Evolutionary conservation across 257 asterid species (phyloP).

Genomic region (Nicotiana otophora): DNA sequence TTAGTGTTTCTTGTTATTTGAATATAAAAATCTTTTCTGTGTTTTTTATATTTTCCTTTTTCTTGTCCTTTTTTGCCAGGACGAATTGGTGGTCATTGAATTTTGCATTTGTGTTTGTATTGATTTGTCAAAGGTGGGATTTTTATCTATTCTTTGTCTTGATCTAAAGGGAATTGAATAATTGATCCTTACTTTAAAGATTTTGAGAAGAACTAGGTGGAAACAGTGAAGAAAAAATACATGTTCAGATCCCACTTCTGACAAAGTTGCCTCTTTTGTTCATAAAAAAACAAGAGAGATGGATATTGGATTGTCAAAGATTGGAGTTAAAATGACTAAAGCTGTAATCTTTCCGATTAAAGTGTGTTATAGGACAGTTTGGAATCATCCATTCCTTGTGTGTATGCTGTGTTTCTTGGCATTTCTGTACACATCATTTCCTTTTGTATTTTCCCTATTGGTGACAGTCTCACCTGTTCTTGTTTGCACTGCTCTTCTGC

Average conservation of each 20-base stretch:
- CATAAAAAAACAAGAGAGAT: conserved; percentile 18
- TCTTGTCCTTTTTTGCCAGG: background rate
- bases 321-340: conserved; percentile 52
- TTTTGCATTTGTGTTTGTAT: conserved; percentile 5
- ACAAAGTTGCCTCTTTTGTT: background rate
- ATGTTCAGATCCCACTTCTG: conserved; percentile 2
- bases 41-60: background rate
- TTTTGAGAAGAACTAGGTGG: background rate
- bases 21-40: background rate
- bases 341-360: conserved; percentile 37
- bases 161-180: conserved; percentile 3
- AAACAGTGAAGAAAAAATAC: background rate
- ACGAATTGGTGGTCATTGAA: background rate
- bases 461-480: conserved; percentile 73
- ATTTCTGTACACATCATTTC: conserved; percentile 58
- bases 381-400: conserved; percentile 72
- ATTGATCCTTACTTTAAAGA: background rate
- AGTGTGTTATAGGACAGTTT: conserved; percentile 51
- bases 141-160: conserved; percentile 11
- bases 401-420: conserved; percentile 61
- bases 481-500: conserved; percentile 83
- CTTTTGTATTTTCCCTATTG: conserved; percentile 63
- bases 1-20: background rate
- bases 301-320: conserved; percentile 40
- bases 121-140: conserved; percentile 33